phyloP scores from a whole-genome alignment of 495 filamentous ascomycete genomes.

The Aspergillus heteromorphus region DNA sequence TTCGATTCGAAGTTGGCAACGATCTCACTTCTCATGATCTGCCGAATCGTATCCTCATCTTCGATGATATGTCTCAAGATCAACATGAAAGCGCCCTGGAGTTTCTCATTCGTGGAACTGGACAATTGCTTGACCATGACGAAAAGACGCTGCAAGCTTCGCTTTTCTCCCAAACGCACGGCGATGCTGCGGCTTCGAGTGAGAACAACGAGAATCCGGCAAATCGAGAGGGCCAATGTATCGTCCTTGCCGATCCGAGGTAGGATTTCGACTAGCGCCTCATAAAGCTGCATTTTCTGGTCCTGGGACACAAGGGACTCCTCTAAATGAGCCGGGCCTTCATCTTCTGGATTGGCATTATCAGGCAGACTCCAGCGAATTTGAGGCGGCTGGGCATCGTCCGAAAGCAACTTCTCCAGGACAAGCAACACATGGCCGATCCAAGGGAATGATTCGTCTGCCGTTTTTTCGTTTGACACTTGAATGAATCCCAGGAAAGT shows the following conservation, averaged over 20 bases:
- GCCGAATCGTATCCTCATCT: constrained; percentile 82
- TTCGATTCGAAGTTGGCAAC: constrained; percentile 64
- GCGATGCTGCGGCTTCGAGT: constrained; percentile 75
- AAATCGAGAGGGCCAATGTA: constrained; percentile 73
- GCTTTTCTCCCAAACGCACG: constrained; percentile 72
- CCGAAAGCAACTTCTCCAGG: constrained; percentile 80
- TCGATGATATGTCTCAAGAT: constrained; percentile 91
- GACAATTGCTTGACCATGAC: constrained; percentile 90
- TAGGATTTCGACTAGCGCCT: constrained; percentile 71
- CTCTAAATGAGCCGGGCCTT: constrained; percentile 49
- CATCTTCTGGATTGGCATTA: constrained; percentile 37
- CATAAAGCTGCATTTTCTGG: constrained; percentile 63
- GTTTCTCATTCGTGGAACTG: constrained; percentile 63
- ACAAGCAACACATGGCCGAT: constrained; percentile 85
- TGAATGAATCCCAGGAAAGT: constrained; percentile 77
- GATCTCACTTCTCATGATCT: constrained; percentile 92
- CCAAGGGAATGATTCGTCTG: constrained; percentile 81
- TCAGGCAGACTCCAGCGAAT: constrained; percentile 66
- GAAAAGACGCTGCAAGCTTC: constrained; percentile 83
- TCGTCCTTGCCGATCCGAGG: constrained; percentile 84
- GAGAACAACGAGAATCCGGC: constrained; percentile 83
- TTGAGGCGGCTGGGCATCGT: constrained; percentile 75
- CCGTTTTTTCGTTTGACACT: constrained; percentile 53
- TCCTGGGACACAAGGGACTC: constrained; percentile 62
- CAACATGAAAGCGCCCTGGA: constrained; percentile 78